Base-by-base conservation (phyloP, 1,139 yeast genomes). In the Geotrichum fermentans region DNA sequence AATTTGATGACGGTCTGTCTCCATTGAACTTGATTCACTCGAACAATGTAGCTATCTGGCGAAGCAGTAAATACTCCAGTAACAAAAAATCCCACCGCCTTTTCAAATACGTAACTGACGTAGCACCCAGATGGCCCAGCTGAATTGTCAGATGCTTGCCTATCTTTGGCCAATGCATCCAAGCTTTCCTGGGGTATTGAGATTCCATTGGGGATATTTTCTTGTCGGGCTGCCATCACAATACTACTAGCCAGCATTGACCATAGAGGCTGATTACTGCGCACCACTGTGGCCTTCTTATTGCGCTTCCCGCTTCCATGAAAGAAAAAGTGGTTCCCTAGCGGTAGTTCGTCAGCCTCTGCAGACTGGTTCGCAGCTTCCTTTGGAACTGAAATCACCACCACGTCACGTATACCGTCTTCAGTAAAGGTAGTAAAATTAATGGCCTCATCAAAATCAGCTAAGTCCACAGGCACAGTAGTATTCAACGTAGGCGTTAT, bases 11-110 rank as follows among this genome's bases (percentile, higher is more conserved):
- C 65, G 56, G 10, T 64, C 62, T 66, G 70, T 0, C 69, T 67
- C 70, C 70, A 66, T 28, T 56, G 60, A 26, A 66, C 65, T 2
- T 68, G 68, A 39, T 66, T 66, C 21, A 66, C 69, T 11, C 59
- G 52, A 6, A 64, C 67, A 10, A 56, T 47, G 28, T 64, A 53
- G 4, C 52, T 56, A 39, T 53, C 53, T n/a, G 53, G 55, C n/a
- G 47, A 45, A 14, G 53, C 43, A 3, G 55, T 42, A 30, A 54
- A 55, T 34, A 56, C 56, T 30, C 55, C 55, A 30, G 53, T 53
- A 49, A 63, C 56, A 37, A 61, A 62, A 53, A 66, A 63, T 5
- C 63, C 68, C 21, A 64, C 61, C 36, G 61, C 59, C 35, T 62
- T 64, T 40, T 66, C 68, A 29, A 61, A 50, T 29, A 66, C 58